Base-by-base conservation (phyloP, 148 eudicot genomes). In the Camellia granthamiana region DNA sequence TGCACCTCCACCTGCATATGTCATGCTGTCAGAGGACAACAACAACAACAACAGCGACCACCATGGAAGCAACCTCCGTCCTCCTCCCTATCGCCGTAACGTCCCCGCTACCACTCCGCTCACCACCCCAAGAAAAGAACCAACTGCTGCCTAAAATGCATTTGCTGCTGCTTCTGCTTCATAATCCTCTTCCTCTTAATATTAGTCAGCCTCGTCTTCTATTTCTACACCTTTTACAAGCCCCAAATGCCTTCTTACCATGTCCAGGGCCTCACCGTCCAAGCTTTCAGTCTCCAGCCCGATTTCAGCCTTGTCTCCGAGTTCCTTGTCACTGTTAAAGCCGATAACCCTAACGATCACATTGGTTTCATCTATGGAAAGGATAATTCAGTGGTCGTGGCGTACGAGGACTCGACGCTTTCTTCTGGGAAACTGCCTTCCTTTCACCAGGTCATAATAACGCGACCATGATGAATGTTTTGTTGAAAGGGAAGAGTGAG, bases 231-330 rank as follows among this genome's bases (percentile, higher is more conserved):
- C 6, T 51, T 86, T 2, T 89, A 84, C 86, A 60, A 80, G 16
- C 96, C 96, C 15, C 76, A 84, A 41, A 42, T 86, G 9, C 93
- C 93, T 0, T 6, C 72, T 1, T 92, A 89, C 86, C 47, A 77
- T 30, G 46, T 92, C 4, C 21, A 83, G 12, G 78, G 73, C 52
- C 78, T 92, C 13, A 72, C 38, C 0, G 90, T 90, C 43, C 82
- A 71, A 3, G 47, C 84, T 49, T 89, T 90, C 47, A 62, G 77
- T 1, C n/a, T 81, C 3, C 79, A 65, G 51, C 86, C 85, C 0
- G 90, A 89, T 67, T 56, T 78, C 69, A 86, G 71, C 54, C 72
- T 88, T 30, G 51, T 79, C 21, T 54, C 87, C 1, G 84, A 85
- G 19, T 44, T 90, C 9, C 30, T 59, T 2, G 84, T 87, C 1